phyloP scores from a whole-genome alignment of 2,329 filamentous ascomycete genomes.

The Fusarium decemcellulare region DNA sequence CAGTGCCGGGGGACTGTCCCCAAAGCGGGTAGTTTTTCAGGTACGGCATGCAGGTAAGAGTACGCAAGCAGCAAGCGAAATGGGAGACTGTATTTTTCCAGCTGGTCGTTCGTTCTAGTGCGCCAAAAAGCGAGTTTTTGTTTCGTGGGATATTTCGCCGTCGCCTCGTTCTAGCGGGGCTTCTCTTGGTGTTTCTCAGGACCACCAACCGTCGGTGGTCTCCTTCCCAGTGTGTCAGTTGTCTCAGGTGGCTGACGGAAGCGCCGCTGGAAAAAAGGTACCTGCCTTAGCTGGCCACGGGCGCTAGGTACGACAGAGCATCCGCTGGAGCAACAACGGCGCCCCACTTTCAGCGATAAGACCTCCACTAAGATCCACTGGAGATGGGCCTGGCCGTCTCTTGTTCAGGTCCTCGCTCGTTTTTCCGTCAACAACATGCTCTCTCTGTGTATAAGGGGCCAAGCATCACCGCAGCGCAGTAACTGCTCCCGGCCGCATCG shows the following conservation, averaged over 20 bases:
- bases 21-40: constrained; percentile 32
- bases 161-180: constrained; percentile 32
- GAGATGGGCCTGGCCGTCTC: constrained; percentile 19
- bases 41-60: constrained; percentile 29
- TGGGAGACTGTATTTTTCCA: constrained; percentile 17
- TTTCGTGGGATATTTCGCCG: constrained; percentile 42
- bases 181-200: constrained; percentile 14
- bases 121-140: constrained; percentile 16
- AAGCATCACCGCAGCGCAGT: constrained; percentile 19
- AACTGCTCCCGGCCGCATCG: constrained; percentile 20
- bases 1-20: constrained; percentile 23
- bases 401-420: constrained; percentile 15
- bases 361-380: background rate
- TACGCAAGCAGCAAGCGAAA: constrained; percentile 8
- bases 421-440: constrained; percentile 42
- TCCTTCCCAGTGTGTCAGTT: constrained; percentile 24
- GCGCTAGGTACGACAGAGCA: background rate
- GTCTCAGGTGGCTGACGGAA: constrained; percentile 35
- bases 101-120: constrained; percentile 14
- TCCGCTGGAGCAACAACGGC: background rate
- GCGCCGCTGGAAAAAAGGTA: background rate
- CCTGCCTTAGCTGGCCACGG: background rate
- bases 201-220: constrained; percentile 15
- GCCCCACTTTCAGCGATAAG: background rate
- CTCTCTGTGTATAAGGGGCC: constrained; percentile 16